Conservation (phyloP, 257 asterid species). For the Solanum megistacrolobum region DNA sequence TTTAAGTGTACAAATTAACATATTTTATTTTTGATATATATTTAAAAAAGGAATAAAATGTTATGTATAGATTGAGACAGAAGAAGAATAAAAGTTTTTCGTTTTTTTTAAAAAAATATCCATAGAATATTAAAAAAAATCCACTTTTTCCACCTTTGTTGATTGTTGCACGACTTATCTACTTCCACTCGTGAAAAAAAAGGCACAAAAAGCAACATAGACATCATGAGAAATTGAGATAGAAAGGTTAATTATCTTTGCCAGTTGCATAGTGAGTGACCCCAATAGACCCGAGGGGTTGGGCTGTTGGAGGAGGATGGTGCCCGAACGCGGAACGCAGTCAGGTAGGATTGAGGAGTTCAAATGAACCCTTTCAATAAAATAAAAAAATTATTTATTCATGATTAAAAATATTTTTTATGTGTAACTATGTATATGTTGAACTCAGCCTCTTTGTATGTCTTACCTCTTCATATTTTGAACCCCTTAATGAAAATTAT, state of each 20-base stretch:
- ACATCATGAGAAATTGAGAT: neutral
- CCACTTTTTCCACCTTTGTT: neutral
- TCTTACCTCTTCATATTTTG: too few species aligned
- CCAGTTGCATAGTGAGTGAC: neutral
- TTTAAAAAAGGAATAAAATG: neutral
- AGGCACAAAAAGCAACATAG: neutral
- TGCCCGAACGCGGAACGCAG: neutral
- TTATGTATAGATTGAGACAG: neutral
- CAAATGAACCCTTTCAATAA: rapidly evolving
- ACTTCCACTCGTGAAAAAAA: neutral
- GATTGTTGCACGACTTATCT: neutral
- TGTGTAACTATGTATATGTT: too few species aligned
- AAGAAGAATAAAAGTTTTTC: neutral
- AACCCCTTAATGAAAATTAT: too few species aligned
- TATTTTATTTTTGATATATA: too few species aligned
- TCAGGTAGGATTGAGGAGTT: neutral
- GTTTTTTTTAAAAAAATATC: neutral
- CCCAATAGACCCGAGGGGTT: neutral
- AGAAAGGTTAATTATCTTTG: neutral
- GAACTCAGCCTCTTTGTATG: neutral
- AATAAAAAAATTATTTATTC: rapidly evolving
- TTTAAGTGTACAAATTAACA: neutral
- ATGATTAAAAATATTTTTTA: too few species aligned
- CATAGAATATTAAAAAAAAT: neutral
- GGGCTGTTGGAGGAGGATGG: neutral